Evolutionary conservation across 1,284 basidiomycete species (phyloP).

Genomic region (Sporisorium graminicola): DNA sequence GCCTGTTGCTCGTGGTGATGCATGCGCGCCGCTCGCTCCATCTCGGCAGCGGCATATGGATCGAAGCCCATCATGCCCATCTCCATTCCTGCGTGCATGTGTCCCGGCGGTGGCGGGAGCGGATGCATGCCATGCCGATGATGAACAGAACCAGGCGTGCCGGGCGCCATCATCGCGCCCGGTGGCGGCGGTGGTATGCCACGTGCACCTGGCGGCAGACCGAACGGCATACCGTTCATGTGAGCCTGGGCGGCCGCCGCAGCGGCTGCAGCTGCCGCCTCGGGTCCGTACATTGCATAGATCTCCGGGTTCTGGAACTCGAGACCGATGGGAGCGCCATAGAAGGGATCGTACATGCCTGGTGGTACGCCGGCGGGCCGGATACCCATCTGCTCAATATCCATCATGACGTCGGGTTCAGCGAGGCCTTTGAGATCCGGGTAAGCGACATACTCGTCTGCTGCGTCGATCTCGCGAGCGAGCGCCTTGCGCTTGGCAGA

Average conservation of each 20-base stretch:
- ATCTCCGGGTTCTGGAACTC: constrained; percentile 48
- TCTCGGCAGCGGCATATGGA: constrained; percentile 46
- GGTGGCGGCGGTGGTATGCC: constrained; percentile 40
- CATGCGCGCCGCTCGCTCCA: constrained; percentile 50
- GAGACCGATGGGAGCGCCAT: constrained; percentile 26
- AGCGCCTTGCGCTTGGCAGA: constrained; percentile 46
- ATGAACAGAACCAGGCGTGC: constrained; percentile 31
- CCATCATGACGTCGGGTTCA: constrained; percentile 63
- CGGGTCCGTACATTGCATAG: constrained; percentile 48
- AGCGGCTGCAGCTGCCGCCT: constrained; percentile 42
- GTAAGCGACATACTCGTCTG: constrained; percentile 60
- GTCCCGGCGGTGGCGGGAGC: constrained; percentile 29
- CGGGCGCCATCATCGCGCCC: constrained; percentile 40
- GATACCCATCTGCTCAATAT: constrained; percentile 67
- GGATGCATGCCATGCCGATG: constrained; percentile 38
- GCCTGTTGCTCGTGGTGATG: constrained; percentile 50
- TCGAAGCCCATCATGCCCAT: constrained; percentile 49
- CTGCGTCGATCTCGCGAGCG: constrained; percentile 36
- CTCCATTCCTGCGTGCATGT: constrained; percentile 38
- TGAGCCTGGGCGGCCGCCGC: constrained; percentile 43
- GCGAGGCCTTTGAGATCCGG: constrained; percentile 65
- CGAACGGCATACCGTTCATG: constrained; percentile 44
- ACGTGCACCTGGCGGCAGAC: constrained; percentile 23
- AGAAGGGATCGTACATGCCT: constrained; percentile 49
- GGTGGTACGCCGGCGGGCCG: constrained; percentile 40